Base-by-base conservation (phyloP, 306 rosid species). In the Ziziphus jujuba region DNA sequence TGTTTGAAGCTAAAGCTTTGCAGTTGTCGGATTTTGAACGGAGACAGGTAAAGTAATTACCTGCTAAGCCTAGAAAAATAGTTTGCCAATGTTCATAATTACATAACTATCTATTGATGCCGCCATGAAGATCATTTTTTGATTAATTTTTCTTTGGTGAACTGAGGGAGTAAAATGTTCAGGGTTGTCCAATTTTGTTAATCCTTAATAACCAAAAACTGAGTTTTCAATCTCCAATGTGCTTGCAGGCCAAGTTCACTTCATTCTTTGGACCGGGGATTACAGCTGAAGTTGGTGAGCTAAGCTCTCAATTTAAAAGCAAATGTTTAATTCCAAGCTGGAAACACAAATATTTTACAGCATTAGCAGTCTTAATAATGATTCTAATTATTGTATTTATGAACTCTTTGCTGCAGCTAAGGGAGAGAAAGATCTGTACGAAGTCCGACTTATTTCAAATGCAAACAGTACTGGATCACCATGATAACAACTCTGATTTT, bases 241-340 rank as follows among this genome's bases (percentile, higher is more conserved):
- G 70, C 59, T 56, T 80, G 36, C 63, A 93, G 98, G 96, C 86
- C 54, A 93, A 90, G 74, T 88, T 93, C 73, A 7, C 96, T 64
- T 93, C 98, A 51, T 93, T 90, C 84, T 93, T 93, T 75, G 98
- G 98, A 65, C 96, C 99, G 43, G 96, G 95, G 70, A 80, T 93
- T 59, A 75, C 90, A 25, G 96, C 99, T n/a, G 96, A 90, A 86
- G 68, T 90, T 25, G 99, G 99, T 90, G 81, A 85, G 96, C 31
- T 69, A 52, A 14, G 14, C 38, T 49, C 28, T 20, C 51, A 31
- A 19, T 22, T 76, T 63, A 14, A 68, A 15, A 36, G 58, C 43
- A 34, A 53, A 47, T 36, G 3, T 68, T 22, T 17, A 11, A 34
- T 53, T 17, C 6, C 28, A 28, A 17, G 31, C 22, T 19, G 62